phyloP scores from a whole-genome alignment of 1,139 yeast species.

The Magnusiomyces tetraspermus region DNA sequence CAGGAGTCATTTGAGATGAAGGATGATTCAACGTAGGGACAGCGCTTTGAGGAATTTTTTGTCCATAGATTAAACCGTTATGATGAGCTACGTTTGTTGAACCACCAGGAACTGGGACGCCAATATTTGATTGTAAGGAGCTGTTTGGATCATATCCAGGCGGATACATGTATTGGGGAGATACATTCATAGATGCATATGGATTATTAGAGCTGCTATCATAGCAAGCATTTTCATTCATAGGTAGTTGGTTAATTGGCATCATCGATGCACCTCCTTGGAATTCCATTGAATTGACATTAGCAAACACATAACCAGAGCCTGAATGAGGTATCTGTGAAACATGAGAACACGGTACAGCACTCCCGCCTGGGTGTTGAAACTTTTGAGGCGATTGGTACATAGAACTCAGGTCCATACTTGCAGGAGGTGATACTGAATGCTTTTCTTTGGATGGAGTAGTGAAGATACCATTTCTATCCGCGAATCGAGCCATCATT shows the following conservation, averaged over 20 bases:
- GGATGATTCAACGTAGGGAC: background rate
- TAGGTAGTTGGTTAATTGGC: background rate
- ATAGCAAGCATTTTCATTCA: background rate
- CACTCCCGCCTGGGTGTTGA: background rate
- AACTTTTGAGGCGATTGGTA: background rate
- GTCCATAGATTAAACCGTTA: background rate
- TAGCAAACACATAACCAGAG: background rate
- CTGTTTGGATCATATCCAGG: background rate
- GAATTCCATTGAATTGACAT: background rate
- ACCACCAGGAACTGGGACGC: background rate
- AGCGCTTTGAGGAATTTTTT: no score
- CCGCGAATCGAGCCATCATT: conserved; percentile 2
- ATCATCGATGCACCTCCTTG: background rate
- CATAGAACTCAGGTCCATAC: background rate
- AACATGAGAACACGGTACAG: background rate
- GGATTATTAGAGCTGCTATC: background rate
- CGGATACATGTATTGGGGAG: background rate
- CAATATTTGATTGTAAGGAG: background rate
- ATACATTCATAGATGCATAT: background rate
- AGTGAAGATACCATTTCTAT: background rate
- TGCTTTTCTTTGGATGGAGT: conserved; percentile 1
- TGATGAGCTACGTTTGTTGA: background rate
- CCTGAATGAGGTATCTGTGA: background rate
- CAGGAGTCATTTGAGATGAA: background rate
- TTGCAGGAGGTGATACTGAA: background rate